A percentile compares a stretch with the other conserved stretches of the same genome.
Evolutionary conservation across 257 asterid species (phyloP).

Genomic region (Sherardia arvensis): DNA sequence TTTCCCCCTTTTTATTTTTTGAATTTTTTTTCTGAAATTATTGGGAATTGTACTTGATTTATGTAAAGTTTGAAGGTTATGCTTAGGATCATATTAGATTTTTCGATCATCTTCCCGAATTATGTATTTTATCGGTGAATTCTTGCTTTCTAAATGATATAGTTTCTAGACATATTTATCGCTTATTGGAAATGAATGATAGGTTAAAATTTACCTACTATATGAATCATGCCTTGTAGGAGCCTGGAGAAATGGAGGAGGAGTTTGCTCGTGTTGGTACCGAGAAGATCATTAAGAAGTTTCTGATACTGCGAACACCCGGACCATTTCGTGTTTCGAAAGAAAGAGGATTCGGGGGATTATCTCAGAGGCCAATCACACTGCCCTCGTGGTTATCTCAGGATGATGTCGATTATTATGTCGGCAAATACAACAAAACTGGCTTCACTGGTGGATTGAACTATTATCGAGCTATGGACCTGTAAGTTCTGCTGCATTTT

Average conservation of each 20-base stretch:
- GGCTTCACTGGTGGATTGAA: slow-evolving; percentile 95
- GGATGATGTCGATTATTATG: slow-evolving; percentile 64
- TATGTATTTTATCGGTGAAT: too few relatives aligned
- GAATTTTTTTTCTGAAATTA: neutral
- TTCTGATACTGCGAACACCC: slow-evolving; percentile 42
- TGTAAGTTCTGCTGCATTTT: slow-evolving; percentile 40
- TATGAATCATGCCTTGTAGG: slow-evolving; percentile 19
- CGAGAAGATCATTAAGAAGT: slow-evolving; percentile 40
- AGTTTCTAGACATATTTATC: too few relatives aligned
- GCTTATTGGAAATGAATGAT: too few relatives aligned
- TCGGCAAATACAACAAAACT: slow-evolving; percentile 42
- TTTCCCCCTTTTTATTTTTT: neutral
- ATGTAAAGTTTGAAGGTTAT: too few relatives aligned
- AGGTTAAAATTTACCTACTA: too few relatives aligned
- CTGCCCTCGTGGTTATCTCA: slow-evolving; percentile 86
- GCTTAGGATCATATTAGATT: too few relatives aligned
- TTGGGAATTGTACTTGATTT: too few relatives aligned
- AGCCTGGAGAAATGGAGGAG: slow-evolving; percentile 76
- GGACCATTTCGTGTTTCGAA: slow-evolving; percentile 49
- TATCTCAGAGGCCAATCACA: slow-evolving; percentile 38
- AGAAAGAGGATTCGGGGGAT: slow-evolving; percentile 57
- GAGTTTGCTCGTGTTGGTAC: slow-evolving; percentile 65
- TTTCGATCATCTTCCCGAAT: too few relatives aligned
- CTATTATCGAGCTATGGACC: slow-evolving; percentile 78
- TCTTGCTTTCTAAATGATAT: too few relatives aligned